Base-by-base conservation (phyloP, 352 stramenopile genomes). In the Phytopythium aichiense region DNA sequence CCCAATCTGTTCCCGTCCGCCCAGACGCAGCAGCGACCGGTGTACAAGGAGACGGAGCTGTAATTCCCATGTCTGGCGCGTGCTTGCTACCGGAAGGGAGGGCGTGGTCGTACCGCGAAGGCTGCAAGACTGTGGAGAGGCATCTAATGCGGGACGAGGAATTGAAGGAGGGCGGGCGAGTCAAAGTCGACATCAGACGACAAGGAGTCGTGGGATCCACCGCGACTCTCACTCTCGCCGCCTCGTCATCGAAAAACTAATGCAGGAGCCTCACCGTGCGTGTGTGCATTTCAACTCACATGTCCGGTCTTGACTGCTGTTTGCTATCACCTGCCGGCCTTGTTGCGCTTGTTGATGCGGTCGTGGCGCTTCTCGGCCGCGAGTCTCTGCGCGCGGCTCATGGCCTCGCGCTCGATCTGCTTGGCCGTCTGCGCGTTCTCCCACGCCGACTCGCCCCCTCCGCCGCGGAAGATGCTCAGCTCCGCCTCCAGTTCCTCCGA, bases 291-390 rank as follows among this genome's bases (percentile, higher is more conserved):
- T 7, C 46, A 18, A 52, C 11, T 33, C 23, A 31, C 23, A 15
- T 52, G 9, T 23, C 0, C 0, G 22, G n/a, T 56, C 7, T 31
- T 54, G 28, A 31, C 48, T 53, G 22, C 46, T 56, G 45, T 7
- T 15, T 33, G 31, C 3, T 16, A 28, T 57, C 68, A 84, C 48
- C 68, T 72, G 8, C 67, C 66, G 13, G 77, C 63, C 64, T 92
- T 94, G 53, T 65, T 87, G 28, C 84, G 74, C 15, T 70, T 62
- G 58, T 92, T 94, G 61, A 93, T 89, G 40, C 77, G 73, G 60
- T 93, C 87, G 64, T 95, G 84, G 50, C 87, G 76, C 65, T 87
- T 91, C 65, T 92, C 87, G 4, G 81, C 69, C 49, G 79, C 74
- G 12, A 95, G 69, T 56, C 87, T 88, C 45, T 84, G 66, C 6